These are phyloP conservation scores for Aschersonia sp. DNA, from an alignment of 2,329 filamentous ascomycete species.

Conservation along the genomic window DNA sequence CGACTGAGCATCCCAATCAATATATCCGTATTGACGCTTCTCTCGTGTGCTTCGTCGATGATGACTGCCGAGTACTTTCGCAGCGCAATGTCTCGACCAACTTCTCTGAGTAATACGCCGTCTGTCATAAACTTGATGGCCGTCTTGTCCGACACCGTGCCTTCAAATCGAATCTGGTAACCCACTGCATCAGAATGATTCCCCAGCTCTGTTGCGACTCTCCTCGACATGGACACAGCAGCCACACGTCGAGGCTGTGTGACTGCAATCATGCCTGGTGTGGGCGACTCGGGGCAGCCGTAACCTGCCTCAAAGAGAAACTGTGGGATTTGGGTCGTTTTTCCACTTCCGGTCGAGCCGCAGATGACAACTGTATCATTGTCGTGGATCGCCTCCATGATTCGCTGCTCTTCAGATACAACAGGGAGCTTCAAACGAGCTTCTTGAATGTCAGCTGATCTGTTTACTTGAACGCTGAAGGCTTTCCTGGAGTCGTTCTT, in stretches of 20 bases:
- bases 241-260: constrained; percentile 92
- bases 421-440: constrained; percentile 72
- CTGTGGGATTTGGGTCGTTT: constrained; percentile 94
- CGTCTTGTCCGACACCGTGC: constrained; percentile 63
- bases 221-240: constrained; percentile 90
- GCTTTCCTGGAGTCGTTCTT: constrained; percentile 52
- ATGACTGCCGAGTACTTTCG: constrained; percentile 86
- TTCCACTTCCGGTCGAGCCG: constrained; percentile 90
- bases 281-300: constrained; percentile 61
- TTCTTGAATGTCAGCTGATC: constrained; percentile 61
- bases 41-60: constrained; percentile 93
- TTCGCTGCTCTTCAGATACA: constrained; percentile 87
- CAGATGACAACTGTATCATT: constrained; percentile 83
- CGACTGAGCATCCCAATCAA: constrained; percentile 94
- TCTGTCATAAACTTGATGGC: constrained; percentile 99
- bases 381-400: constrained; percentile 95
- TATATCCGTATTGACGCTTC: constrained; percentile 95
- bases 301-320: constrained; percentile 93
- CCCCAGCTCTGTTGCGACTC: constrained; percentile 76
- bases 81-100: constrained; percentile 76
- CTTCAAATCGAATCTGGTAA: constrained; percentile 93
- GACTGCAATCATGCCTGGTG: constrained; percentile 83
- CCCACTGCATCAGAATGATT: constrained; percentile 64
- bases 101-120: constrained; percentile 83
- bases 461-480: constrained; percentile 57